A percentile compares a stretch with the other conserved stretches of the same genome.
Evolutionary conservation across 1,284 basidiomycete genomes (phyloP).

Genomic region (Singerocomus rubriflavus): DNA sequence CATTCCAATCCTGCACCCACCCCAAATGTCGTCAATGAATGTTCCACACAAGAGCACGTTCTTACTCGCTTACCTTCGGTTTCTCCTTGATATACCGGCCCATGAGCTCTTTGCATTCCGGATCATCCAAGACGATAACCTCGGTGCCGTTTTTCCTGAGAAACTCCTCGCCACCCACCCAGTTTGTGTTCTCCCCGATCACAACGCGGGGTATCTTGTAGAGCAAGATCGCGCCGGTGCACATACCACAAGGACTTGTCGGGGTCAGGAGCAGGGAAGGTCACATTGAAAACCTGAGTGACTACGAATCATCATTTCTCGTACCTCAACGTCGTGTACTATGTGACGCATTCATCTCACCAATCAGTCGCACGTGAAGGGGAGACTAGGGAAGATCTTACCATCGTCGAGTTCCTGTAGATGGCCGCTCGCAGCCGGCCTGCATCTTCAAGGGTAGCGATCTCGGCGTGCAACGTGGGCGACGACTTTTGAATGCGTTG

Average conservation of each 20-base stretch:
- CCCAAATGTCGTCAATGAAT: slow-evolving; percentile 9
- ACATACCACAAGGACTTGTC: slow-evolving; percentile 66
- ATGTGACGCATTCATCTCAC: background rate
- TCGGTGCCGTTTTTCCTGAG: slow-evolving; percentile 50
- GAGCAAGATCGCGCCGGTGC: slow-evolving; percentile 55
- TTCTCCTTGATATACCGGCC: slow-evolving; percentile 45
- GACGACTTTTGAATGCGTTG: slow-evolving; percentile 52
- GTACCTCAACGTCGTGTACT: slow-evolving; percentile 51
- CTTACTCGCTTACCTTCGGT: slow-evolving; percentile 42
- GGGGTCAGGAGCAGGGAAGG: no score
- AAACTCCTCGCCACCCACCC: slow-evolving; percentile 48
- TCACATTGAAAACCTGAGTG: no score
- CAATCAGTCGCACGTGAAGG: background rate
- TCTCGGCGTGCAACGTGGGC: slow-evolving; percentile 56
- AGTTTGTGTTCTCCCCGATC: slow-evolving; percentile 55
- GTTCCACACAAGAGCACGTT: slow-evolving; percentile 7
- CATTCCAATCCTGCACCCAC: slow-evolving; percentile 46
- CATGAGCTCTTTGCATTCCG: slow-evolving; percentile 48
- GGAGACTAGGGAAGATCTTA: background rate
- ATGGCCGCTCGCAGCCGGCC: slow-evolving; percentile 43
- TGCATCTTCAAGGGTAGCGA: slow-evolving; percentile 48
- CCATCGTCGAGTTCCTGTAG: slow-evolving; percentile 47
- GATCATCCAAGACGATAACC: slow-evolving; percentile 46
- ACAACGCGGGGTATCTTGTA: slow-evolving; percentile 61
- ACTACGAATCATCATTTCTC: background rate